Conservation (phyloP, 73 alveolate species). For the Uronychia setigera region DNA sequence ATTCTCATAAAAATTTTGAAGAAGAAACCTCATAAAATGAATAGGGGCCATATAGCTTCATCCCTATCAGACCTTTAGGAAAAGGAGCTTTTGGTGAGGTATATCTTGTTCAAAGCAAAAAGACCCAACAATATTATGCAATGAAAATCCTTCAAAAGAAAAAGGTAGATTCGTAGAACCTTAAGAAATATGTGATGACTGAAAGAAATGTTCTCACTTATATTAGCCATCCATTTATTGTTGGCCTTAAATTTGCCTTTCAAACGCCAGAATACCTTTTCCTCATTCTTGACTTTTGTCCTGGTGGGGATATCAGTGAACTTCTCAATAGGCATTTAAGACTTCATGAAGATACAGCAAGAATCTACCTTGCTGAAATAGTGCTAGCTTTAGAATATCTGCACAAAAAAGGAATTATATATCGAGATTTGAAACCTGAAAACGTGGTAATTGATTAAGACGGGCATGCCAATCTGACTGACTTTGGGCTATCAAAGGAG, state of each 20-base stretch:
- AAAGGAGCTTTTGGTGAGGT: slow-evolving; percentile 93
- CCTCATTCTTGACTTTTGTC: slow-evolving; percentile 67
- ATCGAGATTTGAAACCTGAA: slow-evolving; percentile 87
- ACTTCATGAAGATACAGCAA: slow-evolving; percentile 54
- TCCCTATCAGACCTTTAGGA: slow-evolving; percentile 72
- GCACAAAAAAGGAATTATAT: slow-evolving; percentile 75
- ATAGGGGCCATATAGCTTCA: slow-evolving; percentile 68
- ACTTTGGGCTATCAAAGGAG: slow-evolving; percentile 88
- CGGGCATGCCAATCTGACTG: slow-evolving; percentile 93
- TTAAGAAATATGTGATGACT: slow-evolving; percentile 30
- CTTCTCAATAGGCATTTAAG: slow-evolving; percentile 54
- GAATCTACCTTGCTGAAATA: slow-evolving; percentile 63
- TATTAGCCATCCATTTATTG: slow-evolving; percentile 73
- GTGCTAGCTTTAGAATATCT: slow-evolving; percentile 78
- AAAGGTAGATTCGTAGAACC: slow-evolving; percentile 28
- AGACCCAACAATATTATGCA: slow-evolving; percentile 34
- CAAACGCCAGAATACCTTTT: slow-evolving; percentile 62
- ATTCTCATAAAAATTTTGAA: slow-evolving; percentile 25
- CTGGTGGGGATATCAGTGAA: slow-evolving; percentile 69
- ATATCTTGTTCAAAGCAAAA: slow-evolving; percentile 73
- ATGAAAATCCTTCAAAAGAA: slow-evolving; percentile 35
- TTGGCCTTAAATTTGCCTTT: slow-evolving; percentile 60
- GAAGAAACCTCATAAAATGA: slow-evolving; percentile 2
- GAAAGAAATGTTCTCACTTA: slow-evolving; percentile 38
- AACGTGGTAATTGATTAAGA: slow-evolving; percentile 76